These are phyloP conservation scores for Geranium rotundifolium DNA, from an alignment of 345 rosid genomes.

Conservation along the genomic window DNA sequence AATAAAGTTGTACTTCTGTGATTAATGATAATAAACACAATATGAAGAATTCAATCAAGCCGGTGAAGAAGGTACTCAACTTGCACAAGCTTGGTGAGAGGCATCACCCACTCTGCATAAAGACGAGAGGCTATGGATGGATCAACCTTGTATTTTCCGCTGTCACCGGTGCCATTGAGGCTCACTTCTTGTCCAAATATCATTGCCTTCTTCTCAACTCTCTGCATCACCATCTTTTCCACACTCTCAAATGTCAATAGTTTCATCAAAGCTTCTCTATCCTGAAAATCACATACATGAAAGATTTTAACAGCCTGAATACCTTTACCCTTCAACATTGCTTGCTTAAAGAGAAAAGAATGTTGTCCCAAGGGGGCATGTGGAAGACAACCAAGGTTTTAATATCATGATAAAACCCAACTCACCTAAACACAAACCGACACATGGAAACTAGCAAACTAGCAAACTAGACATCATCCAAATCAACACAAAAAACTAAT, in stretches of 20 bases:
- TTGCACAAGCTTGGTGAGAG: slow-evolving; percentile 67
- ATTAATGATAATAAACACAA: too few relatives aligned
- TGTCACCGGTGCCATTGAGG: slow-evolving; percentile 6
- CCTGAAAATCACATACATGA: slow-evolving; percentile 28
- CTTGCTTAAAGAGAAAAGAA: too few relatives aligned
- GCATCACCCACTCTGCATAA: slow-evolving; percentile 76
- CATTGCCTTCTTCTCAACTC: slow-evolving; percentile 70
- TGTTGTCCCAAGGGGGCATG: too few relatives aligned
- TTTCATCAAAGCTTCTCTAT: slow-evolving; percentile 52
- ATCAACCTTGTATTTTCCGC: slow-evolving; percentile 42
- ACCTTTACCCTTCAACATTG: background rate
- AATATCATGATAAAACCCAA: too few relatives aligned
- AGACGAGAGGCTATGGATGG: slow-evolving; percentile 54
- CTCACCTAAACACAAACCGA: too few relatives aligned
- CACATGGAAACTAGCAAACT: too few relatives aligned
- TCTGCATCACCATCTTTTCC: slow-evolving; percentile 72
- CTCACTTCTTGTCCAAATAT: slow-evolving; percentile 59
- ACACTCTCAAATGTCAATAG: slow-evolving; percentile 53
- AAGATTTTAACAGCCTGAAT: background rate
- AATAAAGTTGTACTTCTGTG: too few relatives aligned
- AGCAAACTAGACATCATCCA: too few relatives aligned
- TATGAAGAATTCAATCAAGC: slow-evolving; percentile 31
- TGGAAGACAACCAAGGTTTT: too few relatives aligned
- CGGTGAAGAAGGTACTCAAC: slow-evolving; percentile 79
- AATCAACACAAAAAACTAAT: too few relatives aligned